Evolutionary conservation across 129 eudicot species (phyloP), one percentile per base, ranked within the genome.

Genomic region (Dittrichia graveolens): DNA sequence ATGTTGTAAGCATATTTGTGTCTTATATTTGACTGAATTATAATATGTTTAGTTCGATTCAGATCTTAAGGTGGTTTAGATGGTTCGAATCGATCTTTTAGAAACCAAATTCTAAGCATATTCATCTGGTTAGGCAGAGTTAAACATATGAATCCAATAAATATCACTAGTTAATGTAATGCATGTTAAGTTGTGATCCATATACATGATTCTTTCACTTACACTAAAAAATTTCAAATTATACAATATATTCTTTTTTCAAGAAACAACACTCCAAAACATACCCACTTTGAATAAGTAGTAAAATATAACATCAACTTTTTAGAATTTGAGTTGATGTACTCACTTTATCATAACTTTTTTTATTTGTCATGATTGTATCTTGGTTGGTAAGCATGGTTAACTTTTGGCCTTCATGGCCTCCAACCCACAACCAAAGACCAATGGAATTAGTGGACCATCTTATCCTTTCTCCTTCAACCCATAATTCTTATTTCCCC

Each of bases 361-460:
- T 53, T 5, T 35, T 67, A 34, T 61, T 35, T 9, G 57, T 37
- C 7, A 63, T 49, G 71, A 63, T 74, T 74, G 71, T 49, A 74
- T 63, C 64, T 74, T 74, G 71, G 72, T 74, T 74, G 78, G 78
- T 52, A 63, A 74, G 78, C 78, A 63, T 74, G 59, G 48, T 60
- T 24, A 60, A 38, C 71, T 49, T 74, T 62, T 62, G 71, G 72
- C 63, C 34, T 63, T 52, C 71, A 74, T 74, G 78, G 72, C 52
- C 63, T 74, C 78, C 78, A 73, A 52, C 72, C 63, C 71, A 63
- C 37, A 13, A 63, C 78, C 71, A 74, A 71, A 63, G 9, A 61
- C 42, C 16, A n/a, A 73, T 73, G 52, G 45, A 50, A 68, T 14
- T 50, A 35, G 8, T 7, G 38, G 37, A 40, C 70, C 78, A 61